phyloP scores from a whole-genome alignment of 345 rosid species.

The Acer campestre region DNA sequence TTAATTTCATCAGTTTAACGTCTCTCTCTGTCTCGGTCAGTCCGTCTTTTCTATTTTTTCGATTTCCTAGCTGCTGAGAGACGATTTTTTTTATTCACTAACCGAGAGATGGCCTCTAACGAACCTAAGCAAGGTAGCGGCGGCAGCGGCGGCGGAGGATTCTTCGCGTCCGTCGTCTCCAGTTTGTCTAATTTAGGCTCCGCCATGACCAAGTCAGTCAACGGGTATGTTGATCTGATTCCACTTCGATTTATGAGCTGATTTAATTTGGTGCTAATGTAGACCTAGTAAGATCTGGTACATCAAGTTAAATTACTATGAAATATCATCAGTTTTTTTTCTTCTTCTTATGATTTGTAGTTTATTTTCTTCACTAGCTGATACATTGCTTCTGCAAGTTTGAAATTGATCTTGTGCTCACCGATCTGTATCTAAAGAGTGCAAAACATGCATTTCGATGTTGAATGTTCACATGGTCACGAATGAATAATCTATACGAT shows the following conservation, averaged over 20 bases:
- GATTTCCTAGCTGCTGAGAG: background rate
- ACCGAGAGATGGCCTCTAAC: conserved; percentile 55
- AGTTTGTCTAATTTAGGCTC: conserved; percentile 69
- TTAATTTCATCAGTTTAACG: background rate
- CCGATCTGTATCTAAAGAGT: background rate
- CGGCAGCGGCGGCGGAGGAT: conserved; percentile 56
- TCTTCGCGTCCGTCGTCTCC: conserved; percentile 83
- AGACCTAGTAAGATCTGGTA: background rate
- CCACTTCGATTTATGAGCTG: background rate
- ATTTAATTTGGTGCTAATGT: conserved; percentile 1
- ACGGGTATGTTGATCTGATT: conserved; percentile 61
- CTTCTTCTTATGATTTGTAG: background rate
- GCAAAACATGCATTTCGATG: background rate
- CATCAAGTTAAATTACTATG: background rate
- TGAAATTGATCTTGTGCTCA: background rate
- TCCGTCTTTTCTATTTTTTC: background rate
- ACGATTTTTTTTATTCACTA: background rate
- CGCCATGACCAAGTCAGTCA: conserved; percentile 92
- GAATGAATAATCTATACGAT: background rate
- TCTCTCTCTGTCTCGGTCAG: background rate
- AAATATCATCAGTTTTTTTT: background rate
- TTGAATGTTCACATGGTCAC: background rate
- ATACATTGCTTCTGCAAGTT: no score
- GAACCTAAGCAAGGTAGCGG: conserved; percentile 69
- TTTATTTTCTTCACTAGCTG: background rate